Evolutionary conservation across 2,329 filamentous ascomycete genomes (phyloP).

Genomic region (Colletotrichum coccodes): DNA sequence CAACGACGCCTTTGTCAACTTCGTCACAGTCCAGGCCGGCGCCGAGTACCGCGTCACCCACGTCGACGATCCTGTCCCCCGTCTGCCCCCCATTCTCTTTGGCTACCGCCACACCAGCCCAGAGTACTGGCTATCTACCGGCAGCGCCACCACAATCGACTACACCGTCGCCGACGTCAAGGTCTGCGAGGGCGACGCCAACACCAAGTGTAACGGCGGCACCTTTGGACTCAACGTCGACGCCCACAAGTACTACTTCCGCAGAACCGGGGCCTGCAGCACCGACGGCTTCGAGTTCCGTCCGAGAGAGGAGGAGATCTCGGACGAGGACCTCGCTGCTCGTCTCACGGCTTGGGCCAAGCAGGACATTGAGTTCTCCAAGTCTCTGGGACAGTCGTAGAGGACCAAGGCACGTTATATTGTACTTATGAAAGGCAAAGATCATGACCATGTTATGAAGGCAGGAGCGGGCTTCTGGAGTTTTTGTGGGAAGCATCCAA

Average conservation of each 20-base stretch:
- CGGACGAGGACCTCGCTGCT: constrained; percentile 50
- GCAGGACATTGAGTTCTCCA: constrained; percentile 44
- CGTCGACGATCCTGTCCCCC: constrained; percentile 72
- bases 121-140: constrained; percentile 71
- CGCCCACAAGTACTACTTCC: constrained; percentile 62
- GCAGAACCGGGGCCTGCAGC: constrained; percentile 52
- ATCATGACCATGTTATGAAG: constrained; percentile 13
- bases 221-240: constrained; percentile 53
- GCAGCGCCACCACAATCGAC: constrained; percentile 42
- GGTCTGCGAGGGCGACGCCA: constrained; percentile 60
- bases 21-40: constrained; percentile 62
- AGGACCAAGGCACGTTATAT: background rate
- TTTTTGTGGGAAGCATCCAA: constrained; percentile 5
- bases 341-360: constrained; percentile 48
- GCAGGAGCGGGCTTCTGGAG: constrained; percentile 24
- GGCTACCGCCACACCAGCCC: constrained; percentile 75
- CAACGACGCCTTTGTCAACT: constrained; percentile 63
- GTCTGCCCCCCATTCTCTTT: constrained; percentile 69
- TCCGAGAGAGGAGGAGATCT: constrained; percentile 33
- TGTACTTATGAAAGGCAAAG: background rate
- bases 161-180: constrained; percentile 53
- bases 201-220: constrained; percentile 61
- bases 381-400: background rate
- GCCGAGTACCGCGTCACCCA: constrained; percentile 74
- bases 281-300: constrained; percentile 34